Base-by-base conservation (phyloP, 352 stramenopile species). In the Blastocystis sp. region DNA sequence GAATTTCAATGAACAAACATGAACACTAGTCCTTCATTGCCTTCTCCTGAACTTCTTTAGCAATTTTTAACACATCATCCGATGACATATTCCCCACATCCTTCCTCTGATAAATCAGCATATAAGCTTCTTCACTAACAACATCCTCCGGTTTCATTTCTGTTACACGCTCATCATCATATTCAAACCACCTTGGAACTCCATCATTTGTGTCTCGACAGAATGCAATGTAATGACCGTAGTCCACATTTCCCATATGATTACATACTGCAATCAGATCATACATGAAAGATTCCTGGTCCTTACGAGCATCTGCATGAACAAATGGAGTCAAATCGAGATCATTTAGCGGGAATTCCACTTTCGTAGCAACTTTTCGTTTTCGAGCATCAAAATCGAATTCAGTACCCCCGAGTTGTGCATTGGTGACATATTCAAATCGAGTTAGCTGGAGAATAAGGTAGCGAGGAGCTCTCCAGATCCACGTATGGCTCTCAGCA, bases 401-500 rank as follows among this genome's bases (percentile, higher is more conserved):
- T 19, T 64, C 54, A 19, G 59, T 40, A 15, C 73, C 73, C 15
- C 48, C 33, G 33, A 84, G 27, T 27, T 84, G 73, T 11, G 68
- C 69, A 6, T 37, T 54, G 6, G 78, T 51, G 9, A 76, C 62
- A 40, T 91, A 98, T 90, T 98, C 97, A 90, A 99, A 99, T 19
- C 97, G 94, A 91, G 99, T 99, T 22, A 99, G 92, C 60, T 99
- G 97, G 77, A 99, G 98, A 33, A 99, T 97, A 5, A 99, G 91
- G 59, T 99, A 91, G 0, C 96, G 96, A 44, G 97, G 97, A 48
- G 98, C 90, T 33, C 96, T 93, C 97, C 97, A 99, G 0, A 99
- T 90, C 89, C 98, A 62, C 11, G 60, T 58, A 6, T 40, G 17
- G 7, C 54, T 54, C n/a, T 59, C 11, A 22, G 78, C 78, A 0